phyloP scores from a whole-genome alignment of 805 yeast species.

The Sungouiella blattae region DNA sequence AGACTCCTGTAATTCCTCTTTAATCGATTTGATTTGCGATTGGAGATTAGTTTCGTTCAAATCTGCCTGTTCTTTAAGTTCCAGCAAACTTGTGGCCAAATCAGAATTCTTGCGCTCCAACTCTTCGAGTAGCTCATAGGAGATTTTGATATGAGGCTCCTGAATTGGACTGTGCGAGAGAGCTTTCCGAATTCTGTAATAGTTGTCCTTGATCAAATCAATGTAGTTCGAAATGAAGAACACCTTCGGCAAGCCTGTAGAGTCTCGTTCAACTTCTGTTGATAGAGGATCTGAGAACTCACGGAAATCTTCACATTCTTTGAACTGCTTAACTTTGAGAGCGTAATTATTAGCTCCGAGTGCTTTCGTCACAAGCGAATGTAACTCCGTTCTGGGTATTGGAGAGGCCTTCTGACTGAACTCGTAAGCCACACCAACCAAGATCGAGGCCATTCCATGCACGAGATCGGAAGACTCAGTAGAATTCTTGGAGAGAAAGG shows the following conservation, averaged over 20 bases:
- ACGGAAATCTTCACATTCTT: slow-evolving; percentile 53
- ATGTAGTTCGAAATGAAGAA: slow-evolving; percentile 67
- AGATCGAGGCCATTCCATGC: slow-evolving; percentile 68
- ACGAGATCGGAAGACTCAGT: slow-evolving; percentile 51
- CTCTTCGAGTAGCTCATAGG: slow-evolving; percentile 57
- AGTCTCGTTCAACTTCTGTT: slow-evolving; percentile 47
- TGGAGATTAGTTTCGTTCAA: slow-evolving; percentile 19
- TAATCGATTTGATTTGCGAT: slow-evolving; percentile 12
- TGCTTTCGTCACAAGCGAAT: slow-evolving; percentile 60
- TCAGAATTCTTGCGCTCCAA: slow-evolving; percentile 35
- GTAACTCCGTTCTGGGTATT: slow-evolving; percentile 55
- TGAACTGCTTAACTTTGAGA: slow-evolving; percentile 68
- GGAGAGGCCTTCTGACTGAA: slow-evolving; percentile 65
- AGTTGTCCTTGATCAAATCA: slow-evolving; percentile 64
- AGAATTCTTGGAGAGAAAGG: slow-evolving; percentile 50
- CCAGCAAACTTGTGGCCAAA: slow-evolving; percentile 21
- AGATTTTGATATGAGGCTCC: slow-evolving; percentile 66
- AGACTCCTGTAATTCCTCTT: slow-evolving; percentile 18
- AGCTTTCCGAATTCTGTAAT: slow-evolving; percentile 61
- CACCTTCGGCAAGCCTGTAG: slow-evolving; percentile 83
- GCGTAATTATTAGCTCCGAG: slow-evolving; percentile 79
- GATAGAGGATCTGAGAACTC: slow-evolving; percentile 41
- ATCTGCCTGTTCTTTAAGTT: slow-evolving; percentile 17
- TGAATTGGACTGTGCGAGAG: slow-evolving; percentile 68
- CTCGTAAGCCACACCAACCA: slow-evolving; percentile 78